Conservation (phyloP, 2,329 filamentous ascomycete species). For the Aspergillus aculeatinus region DNA sequence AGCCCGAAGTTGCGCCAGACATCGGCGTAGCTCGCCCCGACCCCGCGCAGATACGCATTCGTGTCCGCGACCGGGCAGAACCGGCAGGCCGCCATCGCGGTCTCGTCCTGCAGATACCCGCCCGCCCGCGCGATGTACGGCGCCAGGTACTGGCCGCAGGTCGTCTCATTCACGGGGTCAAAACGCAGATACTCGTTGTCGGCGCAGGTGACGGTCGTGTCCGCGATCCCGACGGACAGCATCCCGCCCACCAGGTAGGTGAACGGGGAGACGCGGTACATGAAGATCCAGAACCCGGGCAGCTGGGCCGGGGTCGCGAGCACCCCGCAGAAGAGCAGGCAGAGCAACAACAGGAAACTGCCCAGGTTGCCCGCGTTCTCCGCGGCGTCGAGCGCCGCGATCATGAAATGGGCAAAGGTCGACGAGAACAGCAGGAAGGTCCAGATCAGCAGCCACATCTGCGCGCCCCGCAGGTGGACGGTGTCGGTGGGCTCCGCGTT, state of each 20-base stretch:
- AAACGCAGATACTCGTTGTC: background rate
- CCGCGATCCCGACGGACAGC: background rate
- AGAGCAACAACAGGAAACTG: background rate
- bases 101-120: background rate
- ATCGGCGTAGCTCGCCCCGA: background rate
- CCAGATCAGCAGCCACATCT: background rate
- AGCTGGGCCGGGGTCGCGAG: background rate
- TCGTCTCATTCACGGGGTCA: background rate
- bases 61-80: background rate
- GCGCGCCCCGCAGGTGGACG: background rate
- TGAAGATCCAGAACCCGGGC: conserved; percentile 8
- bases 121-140: background rate
- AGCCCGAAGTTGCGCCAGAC: conserved; percentile 4
- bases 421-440: background rate
- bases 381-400: background rate
- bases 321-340: conserved; percentile 1
- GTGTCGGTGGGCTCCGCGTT: background rate
- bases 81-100: background rate
- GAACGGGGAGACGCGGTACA: conserved; percentile 5
- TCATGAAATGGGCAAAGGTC: background rate
- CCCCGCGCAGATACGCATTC: background rate
- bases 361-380: background rate
- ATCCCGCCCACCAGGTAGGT: conserved; percentile 3
- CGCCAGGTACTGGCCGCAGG: background rate
- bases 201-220: background rate